Base-by-base conservation (phyloP, 2,329 filamentous ascomycete genomes). In the Neoarthrinium moseri region DNA sequence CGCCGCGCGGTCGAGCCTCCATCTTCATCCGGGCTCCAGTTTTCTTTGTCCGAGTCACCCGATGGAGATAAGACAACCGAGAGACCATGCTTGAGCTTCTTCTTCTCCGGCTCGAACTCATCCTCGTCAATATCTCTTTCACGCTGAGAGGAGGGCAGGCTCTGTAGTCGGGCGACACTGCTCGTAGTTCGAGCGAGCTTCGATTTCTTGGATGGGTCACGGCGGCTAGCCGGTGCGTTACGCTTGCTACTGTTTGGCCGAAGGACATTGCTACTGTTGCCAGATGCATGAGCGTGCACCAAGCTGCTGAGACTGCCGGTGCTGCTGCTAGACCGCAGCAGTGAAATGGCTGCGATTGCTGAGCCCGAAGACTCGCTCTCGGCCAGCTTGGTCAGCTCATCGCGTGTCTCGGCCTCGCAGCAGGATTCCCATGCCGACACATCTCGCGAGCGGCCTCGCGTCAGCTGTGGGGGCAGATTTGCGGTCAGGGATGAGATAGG, bases 21-120 rank as follows among this genome's bases (percentile, higher is more conserved):
- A 33, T 74, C 72, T 51, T 74, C 73, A 51, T 72, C 74, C 2
- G 74, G 84, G 59, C 73, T 80, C 79, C 90, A 95, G 61, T 97
- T 97, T 70, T 97, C 92, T 69, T 97, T 97, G 64, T 97, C 92
- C 1, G 90, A 96, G 58, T 96, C 91, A 64, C 69, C 80, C 13
- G 80, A 62, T 56, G 72, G 56, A 65, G 72, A 65, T 24, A 64
- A 64, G 51, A 67, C 57, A 26, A 52, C 56, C 27, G 73, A 68
- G 20, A 75, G 51, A 56, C 76, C 70, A 29, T 67, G 66, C 55
- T 73, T 71, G 51, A 49, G 46, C 6, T 47, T 51, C 33, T 58
- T 60, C 50, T 61, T 62, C 45, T 57, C 56, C 6, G 54, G 49
- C n/a, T 56, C 58, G 5, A 53, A 40, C 23, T 40, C 43, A 24